Evolutionary conservation across 768 basidiomycete species (phyloP).

Genomic region (Panaeolus papilionaceus): DNA sequence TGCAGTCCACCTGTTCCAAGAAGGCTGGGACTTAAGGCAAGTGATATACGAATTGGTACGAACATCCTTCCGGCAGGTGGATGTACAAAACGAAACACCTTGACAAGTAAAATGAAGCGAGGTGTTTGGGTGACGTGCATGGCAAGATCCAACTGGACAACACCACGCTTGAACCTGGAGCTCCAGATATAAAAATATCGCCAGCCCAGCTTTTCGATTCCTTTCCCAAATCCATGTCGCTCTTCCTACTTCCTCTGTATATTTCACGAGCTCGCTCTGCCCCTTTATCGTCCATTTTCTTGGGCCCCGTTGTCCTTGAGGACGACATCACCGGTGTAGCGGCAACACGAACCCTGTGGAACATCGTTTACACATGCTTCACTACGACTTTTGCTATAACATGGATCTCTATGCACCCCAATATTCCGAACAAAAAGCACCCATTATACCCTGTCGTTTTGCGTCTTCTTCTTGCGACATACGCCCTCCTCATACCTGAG

Average conservation of each 20-base stretch:
- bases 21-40: no score
- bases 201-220: neutral
- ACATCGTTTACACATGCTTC: constrained; percentile 14
- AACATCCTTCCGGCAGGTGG: no score
- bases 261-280: neutral
- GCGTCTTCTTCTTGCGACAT: neutral
- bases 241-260: neutral
- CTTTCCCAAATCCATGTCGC: neutral
- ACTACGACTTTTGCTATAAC: constrained; percentile 14
- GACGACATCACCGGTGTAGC: constrained; percentile 4
- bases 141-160: neutral
- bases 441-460: neutral
- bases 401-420: constrained; percentile 17
- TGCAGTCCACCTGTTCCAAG: no score
- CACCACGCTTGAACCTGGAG: neutral
- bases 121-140: no score
- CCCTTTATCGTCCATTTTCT: neutral
- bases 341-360: constrained; percentile 15
- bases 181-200: neutral
- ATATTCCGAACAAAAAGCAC: constrained; percentile 7
- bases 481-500: constrained; percentile 8
- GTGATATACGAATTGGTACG: no score
- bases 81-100: no score
- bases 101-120: no score
- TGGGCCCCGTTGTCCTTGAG: neutral